Evolutionary conservation across 257 asterid species (phyloP), one percentile per base, ranked within the genome.

Genomic region (Capsicum pubescens): DNA sequence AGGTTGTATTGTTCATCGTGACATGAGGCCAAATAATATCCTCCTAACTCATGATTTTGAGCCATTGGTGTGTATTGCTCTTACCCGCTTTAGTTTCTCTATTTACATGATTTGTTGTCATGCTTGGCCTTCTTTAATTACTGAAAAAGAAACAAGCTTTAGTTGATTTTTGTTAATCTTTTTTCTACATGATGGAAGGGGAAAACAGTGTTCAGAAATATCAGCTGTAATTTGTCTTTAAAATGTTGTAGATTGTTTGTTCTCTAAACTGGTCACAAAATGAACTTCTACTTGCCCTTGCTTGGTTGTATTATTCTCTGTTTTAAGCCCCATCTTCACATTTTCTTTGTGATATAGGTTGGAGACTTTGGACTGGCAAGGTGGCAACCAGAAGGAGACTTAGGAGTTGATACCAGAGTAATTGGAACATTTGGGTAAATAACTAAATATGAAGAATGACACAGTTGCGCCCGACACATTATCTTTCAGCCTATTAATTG

Each of bases 1-100:
- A 7, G 98, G 99, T 60, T 92, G 98, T 79, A 94, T 94, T 84
- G 94, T 95, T 83, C 98, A 95, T 85, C 98, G 98, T 48, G 99
- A 94, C 79, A 83, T 95, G 96, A 59, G 98, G 64, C 98, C 99
- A 13, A 95, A 92, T 86, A 95, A 94, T 92, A 94, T 95, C 88
- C 97, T 95, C 88, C 93, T 95, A 85, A 95, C 98, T 36, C 99
- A 95, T 83, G 99, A 95, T 88, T 95, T 95, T 81, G 99, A 94
- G 89, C 95, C 99, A 76, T 84, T 95, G 81, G 98, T 95, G 90
- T 7, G 90, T 66, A n/a, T 50, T 67, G 42, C 44, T 84, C 85
- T 80, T 67, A 12, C 60, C 21, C 15, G 11, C 21, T n/a, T 64
- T 12, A 42, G 57, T 54, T 66, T 9, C 6, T 54, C 76, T 82